Percentiles rank a stretch among this genome's conserved stretches.
These are phyloP conservation scores for Bruguiera hainesii DNA, from an alignment of 441 rosid species.

Conservation along the genomic window DNA sequence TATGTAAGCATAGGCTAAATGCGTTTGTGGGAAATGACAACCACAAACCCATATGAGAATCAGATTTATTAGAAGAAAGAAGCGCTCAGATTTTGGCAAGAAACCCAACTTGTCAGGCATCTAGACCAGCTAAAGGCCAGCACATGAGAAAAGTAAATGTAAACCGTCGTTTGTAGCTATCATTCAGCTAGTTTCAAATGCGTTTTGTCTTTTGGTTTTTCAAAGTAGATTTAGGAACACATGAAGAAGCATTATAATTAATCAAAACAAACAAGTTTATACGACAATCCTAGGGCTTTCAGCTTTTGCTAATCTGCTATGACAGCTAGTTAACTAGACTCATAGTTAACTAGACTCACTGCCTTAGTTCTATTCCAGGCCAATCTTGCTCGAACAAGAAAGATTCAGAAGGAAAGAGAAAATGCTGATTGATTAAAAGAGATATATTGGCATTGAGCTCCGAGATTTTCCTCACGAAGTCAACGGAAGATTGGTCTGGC, in stretches of 20 bases:
- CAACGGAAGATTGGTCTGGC: slow-evolving; percentile 6
- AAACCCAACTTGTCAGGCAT: slow-evolving; percentile 26
- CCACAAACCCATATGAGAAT: slow-evolving; percentile 9
- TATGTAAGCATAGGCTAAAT: slow-evolving; percentile 20
- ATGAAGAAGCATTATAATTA: not conserved
- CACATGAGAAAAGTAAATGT: not conserved
- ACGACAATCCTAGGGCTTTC: not conserved
- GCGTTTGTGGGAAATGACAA: slow-evolving; percentile 10
- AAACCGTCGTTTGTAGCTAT: too few species aligned
- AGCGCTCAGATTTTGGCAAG: not conserved
- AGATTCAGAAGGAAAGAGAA: slow-evolving; percentile 9
- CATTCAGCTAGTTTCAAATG: not conserved
- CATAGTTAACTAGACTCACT: not conserved
- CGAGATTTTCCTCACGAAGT: not conserved
- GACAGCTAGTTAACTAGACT: not conserved
- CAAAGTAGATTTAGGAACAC: not conserved
- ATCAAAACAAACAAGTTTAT: not conserved
- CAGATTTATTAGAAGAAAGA: slow-evolving; percentile 16
- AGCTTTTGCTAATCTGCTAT: slow-evolving; percentile 19
- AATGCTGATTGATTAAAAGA: slow-evolving; percentile 15
- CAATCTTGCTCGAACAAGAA: slow-evolving; percentile 22
- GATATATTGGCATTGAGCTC: slow-evolving; percentile 6
- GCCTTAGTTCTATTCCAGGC: slow-evolving; percentile 10
- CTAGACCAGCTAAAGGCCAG: not conserved
- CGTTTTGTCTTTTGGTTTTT: slow-evolving; percentile 7